Evolutionary conservation across 2,329 filamentous ascomycete species (phyloP).

Genomic region (Aureobasidium sp.): DNA sequence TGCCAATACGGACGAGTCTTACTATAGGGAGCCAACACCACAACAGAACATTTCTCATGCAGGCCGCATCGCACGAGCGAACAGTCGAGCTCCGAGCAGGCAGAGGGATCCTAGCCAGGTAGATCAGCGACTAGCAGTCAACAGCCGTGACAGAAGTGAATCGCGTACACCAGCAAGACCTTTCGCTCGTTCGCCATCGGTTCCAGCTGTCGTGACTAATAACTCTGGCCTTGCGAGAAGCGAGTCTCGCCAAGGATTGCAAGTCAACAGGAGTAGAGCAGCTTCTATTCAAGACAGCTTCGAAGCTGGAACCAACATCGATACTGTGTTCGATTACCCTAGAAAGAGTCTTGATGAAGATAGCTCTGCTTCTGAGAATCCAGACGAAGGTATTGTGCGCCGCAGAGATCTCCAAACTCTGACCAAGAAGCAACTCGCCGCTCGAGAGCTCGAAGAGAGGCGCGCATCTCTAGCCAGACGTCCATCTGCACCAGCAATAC

Average conservation of each 20-base stretch:
- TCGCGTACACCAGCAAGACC: background rate
- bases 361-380: constrained; percentile 34
- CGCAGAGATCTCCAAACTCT: constrained; percentile 14
- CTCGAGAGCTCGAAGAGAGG: constrained; percentile 79
- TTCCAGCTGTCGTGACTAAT: background rate
- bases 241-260: background rate
- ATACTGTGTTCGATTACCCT: no score
- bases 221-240: background rate
- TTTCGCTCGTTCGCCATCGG: background rate
- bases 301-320: background rate
- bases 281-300: background rate
- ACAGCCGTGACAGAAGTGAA: background rate
- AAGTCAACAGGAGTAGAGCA: background rate
- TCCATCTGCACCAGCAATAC: constrained; percentile 70
- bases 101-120: background rate
- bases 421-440: constrained; percentile 41
- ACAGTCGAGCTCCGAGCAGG: constrained; percentile 13
- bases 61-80: constrained; percentile 10
- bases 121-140: background rate
- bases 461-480: constrained; percentile 74
- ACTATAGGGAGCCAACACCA: constrained; percentile 28
- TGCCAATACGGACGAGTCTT: constrained; percentile 30
- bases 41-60: background rate
- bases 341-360: constrained; percentile 1
- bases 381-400: constrained; percentile 20